These are phyloP conservation scores for Penicillium tannophilum DNA, from an alignment of 495 filamentous ascomycete species.

Conservation along the genomic window DNA sequence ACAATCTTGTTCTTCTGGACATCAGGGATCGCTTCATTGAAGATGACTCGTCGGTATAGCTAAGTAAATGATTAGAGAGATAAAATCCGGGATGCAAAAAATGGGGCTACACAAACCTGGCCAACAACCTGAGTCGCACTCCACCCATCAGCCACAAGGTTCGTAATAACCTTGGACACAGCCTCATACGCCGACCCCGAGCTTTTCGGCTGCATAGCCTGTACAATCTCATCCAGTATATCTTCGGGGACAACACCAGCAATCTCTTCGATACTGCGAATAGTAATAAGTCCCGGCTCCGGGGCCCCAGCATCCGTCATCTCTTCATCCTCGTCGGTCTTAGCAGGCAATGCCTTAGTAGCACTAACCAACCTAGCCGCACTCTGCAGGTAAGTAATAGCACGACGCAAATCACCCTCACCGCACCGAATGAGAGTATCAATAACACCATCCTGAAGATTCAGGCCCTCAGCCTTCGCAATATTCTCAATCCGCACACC, in stretches of 20 bases:
- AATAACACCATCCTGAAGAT: conserved; percentile 72
- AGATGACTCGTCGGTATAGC: conserved; percentile 82
- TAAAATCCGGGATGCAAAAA: background rate
- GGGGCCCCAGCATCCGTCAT: conserved; percentile 46
- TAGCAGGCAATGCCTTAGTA: conserved; percentile 35
- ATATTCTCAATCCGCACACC: conserved; percentile 76
- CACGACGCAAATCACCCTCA: conserved; percentile 92
- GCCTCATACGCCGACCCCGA: conserved; percentile 67
- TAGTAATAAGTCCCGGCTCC: conserved; percentile 57
- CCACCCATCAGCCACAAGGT: conserved; percentile 97
- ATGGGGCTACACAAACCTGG: conserved; percentile 57
- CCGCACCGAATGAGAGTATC: conserved; percentile 83
- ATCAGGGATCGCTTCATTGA: conserved; percentile 80
- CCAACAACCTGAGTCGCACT: conserved; percentile 86
- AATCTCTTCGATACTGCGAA: conserved; percentile 86
- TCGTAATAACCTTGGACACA: conserved; percentile 75
- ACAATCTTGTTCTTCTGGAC: conserved; percentile 89
- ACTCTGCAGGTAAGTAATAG: conserved; percentile 94
- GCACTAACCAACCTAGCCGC: conserved; percentile 79
- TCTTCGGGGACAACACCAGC: conserved; percentile 85
- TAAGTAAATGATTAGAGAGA: conserved; percentile 34
- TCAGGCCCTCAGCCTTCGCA: conserved; percentile 72
- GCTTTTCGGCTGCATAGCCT: conserved; percentile 76
- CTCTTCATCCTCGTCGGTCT: conserved; percentile 53
- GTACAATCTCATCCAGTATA: conserved; percentile 67